phyloP scores from a whole-genome alignment of 345 rosid genomes.

The Lepidium africanum region DNA sequence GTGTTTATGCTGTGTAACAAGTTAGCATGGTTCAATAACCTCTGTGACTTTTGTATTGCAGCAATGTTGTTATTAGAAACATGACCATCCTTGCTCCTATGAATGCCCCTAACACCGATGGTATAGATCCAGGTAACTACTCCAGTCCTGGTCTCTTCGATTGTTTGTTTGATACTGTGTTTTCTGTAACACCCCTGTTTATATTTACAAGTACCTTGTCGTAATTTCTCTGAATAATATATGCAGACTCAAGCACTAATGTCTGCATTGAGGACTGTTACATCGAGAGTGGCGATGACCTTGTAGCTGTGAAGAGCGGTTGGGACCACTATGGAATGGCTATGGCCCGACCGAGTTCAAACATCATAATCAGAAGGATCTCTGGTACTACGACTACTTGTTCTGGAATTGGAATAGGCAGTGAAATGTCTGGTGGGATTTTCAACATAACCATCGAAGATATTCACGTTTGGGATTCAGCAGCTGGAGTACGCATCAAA shows the following conservation, averaged over 20 bases:
- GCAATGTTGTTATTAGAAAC: conserved; percentile 73
- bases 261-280: conserved; percentile 93
- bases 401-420: conserved; percentile 93
- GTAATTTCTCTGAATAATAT: background rate
- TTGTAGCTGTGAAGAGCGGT: conserved; percentile 91
- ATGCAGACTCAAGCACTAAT: conserved; percentile 73
- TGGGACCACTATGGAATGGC: conserved; percentile 94
- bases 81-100: conserved; percentile 93
- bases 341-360: conserved; percentile 83
- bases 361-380: conserved; percentile 60
- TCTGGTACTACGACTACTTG: conserved; percentile 95
- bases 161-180: background rate
- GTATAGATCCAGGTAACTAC: conserved; percentile 74
- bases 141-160: background rate
- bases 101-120: conserved; percentile 96
- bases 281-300: conserved; percentile 94
- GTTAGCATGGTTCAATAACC: background rate
- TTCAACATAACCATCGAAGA: conserved; percentile 59
- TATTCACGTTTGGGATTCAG: conserved; percentile 80
- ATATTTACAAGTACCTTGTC: background rate
- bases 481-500: conserved; percentile 85
- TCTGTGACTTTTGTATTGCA: conserved; percentile 19
- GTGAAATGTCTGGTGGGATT: conserved; percentile 98
- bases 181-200: background rate
- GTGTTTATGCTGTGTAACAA: background rate